Percentiles rank a stretch among this genome's conserved stretches.
phyloP scores from a whole-genome alignment of 2,329 filamentous ascomycete species.

The Ascochyta rabiei region DNA sequence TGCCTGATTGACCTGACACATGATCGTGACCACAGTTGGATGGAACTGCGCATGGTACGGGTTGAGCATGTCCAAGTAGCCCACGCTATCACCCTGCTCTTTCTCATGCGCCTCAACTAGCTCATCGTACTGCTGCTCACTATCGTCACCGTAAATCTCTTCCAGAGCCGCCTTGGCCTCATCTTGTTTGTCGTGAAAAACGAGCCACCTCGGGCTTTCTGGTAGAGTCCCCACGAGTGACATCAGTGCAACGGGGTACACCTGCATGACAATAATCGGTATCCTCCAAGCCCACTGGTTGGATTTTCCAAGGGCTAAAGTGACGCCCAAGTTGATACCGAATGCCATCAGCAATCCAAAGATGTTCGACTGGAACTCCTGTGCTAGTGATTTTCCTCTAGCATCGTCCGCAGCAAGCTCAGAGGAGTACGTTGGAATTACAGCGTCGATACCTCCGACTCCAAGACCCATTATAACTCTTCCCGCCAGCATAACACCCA shows the following conservation, averaged over 20 bases:
- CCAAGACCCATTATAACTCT: conserved; percentile 62
- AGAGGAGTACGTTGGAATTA: conserved; percentile 65
- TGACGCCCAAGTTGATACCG: conserved; percentile 63
- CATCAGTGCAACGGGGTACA: conserved; percentile 62
- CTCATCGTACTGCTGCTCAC: conserved; percentile 57
- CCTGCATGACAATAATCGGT: conserved; percentile 66
- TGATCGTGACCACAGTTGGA: conserved; percentile 65
- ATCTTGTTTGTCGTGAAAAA: conserved; percentile 57
- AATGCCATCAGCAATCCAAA: conserved; percentile 67
- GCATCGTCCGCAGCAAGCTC: conserved; percentile 64
- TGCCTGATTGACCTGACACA: conserved; percentile 68
- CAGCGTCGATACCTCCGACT: conserved; percentile 65
- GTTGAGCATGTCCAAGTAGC: conserved; percentile 64
- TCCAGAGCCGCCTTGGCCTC: conserved; percentile 58
- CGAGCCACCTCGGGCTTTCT: conserved; percentile 64
- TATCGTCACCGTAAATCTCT: conserved; percentile 59
- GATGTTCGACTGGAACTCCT: conserved; percentile 70
- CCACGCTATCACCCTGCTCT: conserved; percentile 55
- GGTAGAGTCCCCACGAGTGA: conserved; percentile 60
- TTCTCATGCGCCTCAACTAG: conserved; percentile 58
- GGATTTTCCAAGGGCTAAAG: conserved; percentile 59
- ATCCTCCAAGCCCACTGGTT: conserved; percentile 67
- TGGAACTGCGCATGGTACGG: conserved; percentile 63
- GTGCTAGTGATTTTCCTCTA: conserved; percentile 63
- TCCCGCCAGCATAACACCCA: conserved; percentile 58